phyloP scores from a whole-genome alignment of 2,329 filamentous ascomycete genomes.

The Camptophora hylomeconis region DNA sequence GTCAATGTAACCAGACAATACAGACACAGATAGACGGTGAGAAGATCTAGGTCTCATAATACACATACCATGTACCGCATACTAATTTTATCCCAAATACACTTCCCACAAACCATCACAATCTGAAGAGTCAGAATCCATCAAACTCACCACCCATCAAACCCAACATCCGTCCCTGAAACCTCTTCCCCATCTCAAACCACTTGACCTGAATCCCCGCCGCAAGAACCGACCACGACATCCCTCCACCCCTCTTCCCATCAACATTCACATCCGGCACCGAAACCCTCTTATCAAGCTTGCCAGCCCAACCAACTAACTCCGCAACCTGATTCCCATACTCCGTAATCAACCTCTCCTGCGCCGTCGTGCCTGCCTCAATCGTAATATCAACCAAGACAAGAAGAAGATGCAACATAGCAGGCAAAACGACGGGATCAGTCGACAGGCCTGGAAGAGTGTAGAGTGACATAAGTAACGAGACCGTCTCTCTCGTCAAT shows the following conservation, averaged over 20 bases:
- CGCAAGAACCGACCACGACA: constrained; percentile 48
- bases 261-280: constrained; percentile 32
- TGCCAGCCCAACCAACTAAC: constrained; percentile 71
- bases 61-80: too few species aligned
- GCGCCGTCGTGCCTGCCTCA: constrained; percentile 33
- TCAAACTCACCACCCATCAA: constrained; percentile 14
- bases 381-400: constrained; percentile 69
- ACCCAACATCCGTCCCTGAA: constrained; percentile 17
- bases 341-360: constrained; percentile 58
- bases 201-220: constrained; percentile 69
- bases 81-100: too few species aligned
- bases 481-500: constrained; percentile 74
- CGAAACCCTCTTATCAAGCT: constrained; percentile 52
- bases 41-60: too few species aligned
- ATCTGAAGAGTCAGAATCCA: constrained; percentile 12
- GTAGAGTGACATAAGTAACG: constrained; percentile 62
- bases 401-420: constrained; percentile 65
- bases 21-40: too few species aligned
- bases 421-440: constrained; percentile 56
- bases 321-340: constrained; percentile 70
- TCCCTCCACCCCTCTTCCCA: constrained; percentile 46
- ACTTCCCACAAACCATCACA: too few species aligned
- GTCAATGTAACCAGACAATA: too few species aligned
- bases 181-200: constrained; percentile 42
- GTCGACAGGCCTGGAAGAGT: constrained; percentile 35